Percentiles rank a stretch among this genome's conserved stretches.
These are phyloP conservation scores for Didymella exigua DNA, from an alignment of 2,329 filamentous ascomycete species.

Conservation along the genomic window DNA sequence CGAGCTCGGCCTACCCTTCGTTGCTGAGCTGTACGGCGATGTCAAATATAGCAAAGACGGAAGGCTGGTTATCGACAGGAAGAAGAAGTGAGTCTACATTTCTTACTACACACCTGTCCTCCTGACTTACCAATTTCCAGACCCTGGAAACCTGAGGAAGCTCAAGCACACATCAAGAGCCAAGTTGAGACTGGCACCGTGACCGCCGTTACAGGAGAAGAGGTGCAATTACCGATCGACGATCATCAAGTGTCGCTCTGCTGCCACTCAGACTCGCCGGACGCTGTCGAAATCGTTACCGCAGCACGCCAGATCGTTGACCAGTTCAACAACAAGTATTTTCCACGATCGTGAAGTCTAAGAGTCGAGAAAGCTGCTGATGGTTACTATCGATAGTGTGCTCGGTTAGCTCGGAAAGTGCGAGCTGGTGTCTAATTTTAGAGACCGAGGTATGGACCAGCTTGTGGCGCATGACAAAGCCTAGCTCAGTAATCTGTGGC, in stretches of 20 bases:
- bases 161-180: conserved; percentile 47
- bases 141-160: conserved; percentile 52
- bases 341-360: background rate
- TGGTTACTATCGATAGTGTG: conserved; percentile 4
- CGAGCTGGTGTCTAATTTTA: conserved; percentile 17
- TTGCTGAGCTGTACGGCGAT: conserved; percentile 62
- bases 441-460: conserved; percentile 9
- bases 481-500: conserved; percentile 9
- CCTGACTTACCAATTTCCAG: conserved; percentile 23
- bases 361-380: background rate
- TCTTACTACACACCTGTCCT: background rate
- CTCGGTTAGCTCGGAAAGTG: conserved; percentile 13
- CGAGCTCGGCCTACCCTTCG: conserved; percentile 60
- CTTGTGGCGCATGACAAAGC: conserved; percentile 7
- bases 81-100: conserved; percentile 56
- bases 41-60: conserved; percentile 60
- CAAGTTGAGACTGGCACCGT: conserved; percentile 51
- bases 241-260: conserved; percentile 52
- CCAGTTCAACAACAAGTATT: conserved; percentile 44
- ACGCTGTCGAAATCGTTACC: conserved; percentile 52
- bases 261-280: conserved; percentile 54
- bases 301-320: conserved; percentile 52
- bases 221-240: conserved; percentile 49
- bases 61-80: conserved; percentile 61
- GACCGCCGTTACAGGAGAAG: conserved; percentile 50